Percentiles rank a stretch among this genome's conserved stretches.
phyloP scores from a whole-genome alignment of 352 stramenopile species.

The Poterioochromonas sp. region DNA sequence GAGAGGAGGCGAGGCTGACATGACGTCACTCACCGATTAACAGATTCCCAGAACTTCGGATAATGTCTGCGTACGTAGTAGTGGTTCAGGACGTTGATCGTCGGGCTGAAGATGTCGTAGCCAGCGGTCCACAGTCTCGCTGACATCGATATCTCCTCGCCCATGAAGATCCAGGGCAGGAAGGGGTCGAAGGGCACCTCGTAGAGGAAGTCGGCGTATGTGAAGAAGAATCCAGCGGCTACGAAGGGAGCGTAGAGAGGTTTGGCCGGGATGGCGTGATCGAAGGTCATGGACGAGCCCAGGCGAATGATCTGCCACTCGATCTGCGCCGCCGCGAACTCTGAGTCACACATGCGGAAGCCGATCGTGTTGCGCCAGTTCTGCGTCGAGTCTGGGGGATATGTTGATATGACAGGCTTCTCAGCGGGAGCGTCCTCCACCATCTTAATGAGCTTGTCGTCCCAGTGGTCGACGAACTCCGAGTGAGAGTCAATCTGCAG shows the following conservation, averaged over 20 bases:
- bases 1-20: not conserved
- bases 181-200: slow-evolving; percentile 75
- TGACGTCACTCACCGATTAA: slow-evolving; percentile 55
- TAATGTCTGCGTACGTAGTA: slow-evolving; percentile 63
- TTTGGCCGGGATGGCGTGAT: not conserved
- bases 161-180: slow-evolving; percentile 75
- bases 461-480: slow-evolving; percentile 57
- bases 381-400: slow-evolving; percentile 22
- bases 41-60: slow-evolving; percentile 74
- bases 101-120: slow-evolving; percentile 57
- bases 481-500: slow-evolving; percentile 71
- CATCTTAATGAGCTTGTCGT: slow-evolving; percentile 48
- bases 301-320: slow-evolving; percentile 57
- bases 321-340: slow-evolving; percentile 51
- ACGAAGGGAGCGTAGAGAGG: slow-evolving; percentile 54
- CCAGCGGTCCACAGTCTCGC: slow-evolving; percentile 60
- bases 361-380: slow-evolving; percentile 36
- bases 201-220: slow-evolving; percentile 51
- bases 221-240: slow-evolving; percentile 65
- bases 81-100: slow-evolving; percentile 60
- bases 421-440: slow-evolving; percentile 28
- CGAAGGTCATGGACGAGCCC: slow-evolving; percentile 46
- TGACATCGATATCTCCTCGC: slow-evolving; percentile 66
- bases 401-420: slow-evolving; percentile 37
- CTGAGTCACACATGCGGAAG: slow-evolving; percentile 46